Conservation (phyloP, 306 rosid genomes). For the Vicia villosa region DNA sequence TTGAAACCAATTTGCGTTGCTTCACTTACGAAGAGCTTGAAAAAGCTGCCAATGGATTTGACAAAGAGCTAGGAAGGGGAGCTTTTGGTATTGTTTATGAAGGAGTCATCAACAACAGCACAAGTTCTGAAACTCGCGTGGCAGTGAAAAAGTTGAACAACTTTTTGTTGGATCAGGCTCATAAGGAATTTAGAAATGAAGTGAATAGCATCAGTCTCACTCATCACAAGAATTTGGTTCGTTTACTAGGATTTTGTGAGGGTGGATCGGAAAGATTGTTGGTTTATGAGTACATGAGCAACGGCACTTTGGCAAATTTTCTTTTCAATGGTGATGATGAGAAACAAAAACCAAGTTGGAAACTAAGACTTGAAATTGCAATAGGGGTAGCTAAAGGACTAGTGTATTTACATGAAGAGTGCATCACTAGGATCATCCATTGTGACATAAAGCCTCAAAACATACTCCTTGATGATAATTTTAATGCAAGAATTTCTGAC, state of each 20-base stretch:
- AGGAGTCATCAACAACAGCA: too few relatives aligned
- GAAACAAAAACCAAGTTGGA: conserved; percentile 43
- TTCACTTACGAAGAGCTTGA: conserved; percentile 42
- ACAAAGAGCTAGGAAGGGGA: not conserved
- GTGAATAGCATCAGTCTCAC: conserved; percentile 40
- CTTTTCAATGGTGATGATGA: not conserved
- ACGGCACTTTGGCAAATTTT: conserved; percentile 39
- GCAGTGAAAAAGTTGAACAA: not conserved
- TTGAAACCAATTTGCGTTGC: conserved; percentile 38
- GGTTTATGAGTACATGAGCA: conserved; percentile 37
- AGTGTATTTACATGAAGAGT: conserved; percentile 37
- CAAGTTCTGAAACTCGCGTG: not conserved
- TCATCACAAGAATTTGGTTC: conserved; percentile 48
- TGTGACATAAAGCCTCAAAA: conserved; percentile 43
- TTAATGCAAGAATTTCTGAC: conserved; percentile 25
- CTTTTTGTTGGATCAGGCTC: too few relatives aligned
- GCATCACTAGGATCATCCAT: conserved; percentile 42
- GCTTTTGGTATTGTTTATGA: not conserved
- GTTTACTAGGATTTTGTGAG: conserved; percentile 42
- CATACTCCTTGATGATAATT: not conserved
- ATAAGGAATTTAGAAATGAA: conserved; percentile 1
- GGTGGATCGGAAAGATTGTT: not conserved
- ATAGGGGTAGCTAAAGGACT: not conserved
- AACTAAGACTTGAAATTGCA: conserved; percentile 36
- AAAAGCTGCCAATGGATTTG: conserved; percentile 37